Base-by-base conservation (phyloP, 2,329 filamentous ascomycete species). In the Bisporella sp. region DNA sequence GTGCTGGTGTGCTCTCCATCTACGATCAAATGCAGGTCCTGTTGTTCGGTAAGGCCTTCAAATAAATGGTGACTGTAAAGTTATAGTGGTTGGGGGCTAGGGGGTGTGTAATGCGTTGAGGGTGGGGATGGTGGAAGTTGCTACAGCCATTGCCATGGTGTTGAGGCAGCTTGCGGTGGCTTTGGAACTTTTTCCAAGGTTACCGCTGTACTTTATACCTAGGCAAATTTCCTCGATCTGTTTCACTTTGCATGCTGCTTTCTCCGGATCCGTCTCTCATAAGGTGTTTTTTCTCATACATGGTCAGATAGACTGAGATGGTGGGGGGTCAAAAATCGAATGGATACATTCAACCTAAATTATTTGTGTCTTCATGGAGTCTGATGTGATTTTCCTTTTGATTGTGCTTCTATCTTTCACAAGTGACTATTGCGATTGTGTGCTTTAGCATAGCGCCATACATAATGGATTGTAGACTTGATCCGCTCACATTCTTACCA, bases 1-100 rank as follows among this genome's bases (percentile, higher is more conserved):
- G 93, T 89, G 93, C 93, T 81, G 93, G 93, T 99, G 93, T 99
- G 73, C 84, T 99, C 74, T 99, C 93, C 76, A 96, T 99, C 89
- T 99, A 99, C 81, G 93, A 99, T 76, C 92, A 97, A 84, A 89
- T 89, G 75, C 93, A 99, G 87, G 84, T 99, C 74, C 77, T 99
- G 75, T 78, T 99, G 77, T 99, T 99, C 89, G 93, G 93, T 76
- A 97, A 99, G 91, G 89, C 90, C 82, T 99, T 91, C 91, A 95
- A 95, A 75, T 71, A 69, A 58, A 68, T 59, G 50, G 59, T 58
- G 58, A n/a, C 21, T 32, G 55, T 63, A 58, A 60, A 58, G 63
- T 62, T 58, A 57, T 49, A 46, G 51, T 48, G 49, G 47, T 35
- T 35, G 46, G 49, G 49, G 44, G 48, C 47, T 52, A 47, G 53